Base-by-base conservation (phyloP, 140 eudicot species). In the Cichorium intybus region DNA sequence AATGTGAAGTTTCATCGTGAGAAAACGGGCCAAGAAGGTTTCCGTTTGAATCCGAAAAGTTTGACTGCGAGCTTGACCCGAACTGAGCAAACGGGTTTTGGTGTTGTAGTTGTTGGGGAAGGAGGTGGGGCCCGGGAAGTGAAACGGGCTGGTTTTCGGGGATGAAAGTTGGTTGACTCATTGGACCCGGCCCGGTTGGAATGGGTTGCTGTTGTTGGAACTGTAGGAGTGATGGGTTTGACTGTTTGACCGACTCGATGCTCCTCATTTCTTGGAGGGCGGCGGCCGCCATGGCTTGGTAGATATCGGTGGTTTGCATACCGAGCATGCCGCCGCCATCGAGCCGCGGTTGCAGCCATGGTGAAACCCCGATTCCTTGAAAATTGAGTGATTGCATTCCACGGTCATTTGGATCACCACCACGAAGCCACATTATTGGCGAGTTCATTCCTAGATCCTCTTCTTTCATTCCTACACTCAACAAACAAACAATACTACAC, bases 281-380 rank as follows among this genome's bases (percentile, higher is more conserved):
- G n/a, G 91, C 82, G 10, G 81, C 79, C 49, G 95, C 87, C 96
- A 91, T 91, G 10, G 87, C 82, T 75, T 91, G 97, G 69, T 84
- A 85, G 7, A 85, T 70, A 46, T 91, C 88, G 23, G 80, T 76
- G 48, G 48, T 14, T 71, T 85, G 95, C 77, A 88, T 53, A n/a
- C 89, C 79, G 27, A 87, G 74, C 88, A 90, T 84, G 29, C 86
- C 77, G 24, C 86, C 77, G 27, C 86, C 56, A 68, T 84, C 95
- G 0, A 84, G 64, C 71, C 96, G 73, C n/a, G 97, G 91, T 20
- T 85, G 97, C 85, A 85, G 55, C 90, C 90, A 91, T 0, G 95
- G 89, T 35, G 85, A 56, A 20, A 55, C 80, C 26, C 89, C 88
- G 12, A 78, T 34, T 39, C 96, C 96, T 50, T 84, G 97, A 47